Conservation (phyloP, 768 basidiomycete species). For the Tricholoma sp. region DNA sequence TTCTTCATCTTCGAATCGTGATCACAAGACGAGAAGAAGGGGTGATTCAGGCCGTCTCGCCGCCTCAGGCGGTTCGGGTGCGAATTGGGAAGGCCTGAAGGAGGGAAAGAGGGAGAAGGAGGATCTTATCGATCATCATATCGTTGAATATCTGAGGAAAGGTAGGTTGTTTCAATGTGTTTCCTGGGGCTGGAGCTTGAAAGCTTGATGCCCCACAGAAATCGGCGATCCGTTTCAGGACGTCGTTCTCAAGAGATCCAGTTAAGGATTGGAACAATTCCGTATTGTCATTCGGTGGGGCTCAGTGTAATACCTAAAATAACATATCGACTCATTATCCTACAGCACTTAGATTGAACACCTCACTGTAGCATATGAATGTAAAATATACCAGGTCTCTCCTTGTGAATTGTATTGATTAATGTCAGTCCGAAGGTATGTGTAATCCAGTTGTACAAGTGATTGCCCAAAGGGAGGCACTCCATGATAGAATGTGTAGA, state of each 20-base stretch:
- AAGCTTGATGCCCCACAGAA: slow-evolving; percentile 26
- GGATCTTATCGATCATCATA: slow-evolving; percentile 43
- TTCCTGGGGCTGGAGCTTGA: not conserved
- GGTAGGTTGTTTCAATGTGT: slow-evolving; percentile 28
- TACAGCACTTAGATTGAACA: not conserved
- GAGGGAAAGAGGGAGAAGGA: slow-evolving; percentile 49
- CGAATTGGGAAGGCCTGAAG: slow-evolving; percentile 25
- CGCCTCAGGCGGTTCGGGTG: slow-evolving; percentile 11
- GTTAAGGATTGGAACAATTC: not conserved
- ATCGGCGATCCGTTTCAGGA: slow-evolving; percentile 55
- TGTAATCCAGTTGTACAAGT: slow-evolving; percentile 10
- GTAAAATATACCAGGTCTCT: not conserved
- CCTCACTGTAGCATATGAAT: not conserved
- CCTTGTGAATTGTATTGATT: not conserved
- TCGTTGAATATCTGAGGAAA: slow-evolving; percentile 52
- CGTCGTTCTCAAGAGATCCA: slow-evolving; percentile 19
- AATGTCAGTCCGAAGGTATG: not conserved
- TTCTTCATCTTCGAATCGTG: slow-evolving; percentile 38
- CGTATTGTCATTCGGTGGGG: not conserved
- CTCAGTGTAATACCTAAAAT: not conserved
- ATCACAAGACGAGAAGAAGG: slow-evolving; percentile 45
- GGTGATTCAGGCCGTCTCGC: slow-evolving; percentile 32
- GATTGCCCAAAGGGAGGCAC: not conserved
- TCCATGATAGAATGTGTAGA: slow-evolving; percentile 1
- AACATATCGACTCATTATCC: not conserved